phyloP scores from a whole-genome alignment of 108 stramenopile species.

The Epipyxis sp. region DNA sequence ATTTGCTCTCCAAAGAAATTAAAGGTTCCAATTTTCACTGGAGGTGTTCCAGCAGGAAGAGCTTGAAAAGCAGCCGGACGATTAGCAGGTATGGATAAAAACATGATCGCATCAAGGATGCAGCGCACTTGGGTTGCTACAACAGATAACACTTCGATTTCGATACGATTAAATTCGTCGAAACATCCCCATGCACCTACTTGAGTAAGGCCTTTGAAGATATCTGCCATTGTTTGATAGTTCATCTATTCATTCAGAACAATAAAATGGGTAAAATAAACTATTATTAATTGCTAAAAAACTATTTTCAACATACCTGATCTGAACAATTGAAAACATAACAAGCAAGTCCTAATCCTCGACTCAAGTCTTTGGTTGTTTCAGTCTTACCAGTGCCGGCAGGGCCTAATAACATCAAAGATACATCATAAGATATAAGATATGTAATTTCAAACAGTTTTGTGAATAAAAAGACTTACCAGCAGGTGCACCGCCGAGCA shows the following conservation, averaged over 20 bases:
- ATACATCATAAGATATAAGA: too few relatives aligned
- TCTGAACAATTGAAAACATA: slow-evolving; percentile 66
- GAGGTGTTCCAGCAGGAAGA: slow-evolving; percentile 59
- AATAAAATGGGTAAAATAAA: too few relatives aligned
- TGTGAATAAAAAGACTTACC: too few relatives aligned
- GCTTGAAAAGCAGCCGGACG: slow-evolving; percentile 45
- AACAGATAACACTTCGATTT: slow-evolving; percentile 53
- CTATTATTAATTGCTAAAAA: too few relatives aligned
- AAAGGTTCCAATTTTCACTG: slow-evolving; percentile 49
- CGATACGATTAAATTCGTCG: slow-evolving; percentile 55
- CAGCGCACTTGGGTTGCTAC: slow-evolving; percentile 61
- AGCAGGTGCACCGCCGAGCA: slow-evolving; percentile 39
- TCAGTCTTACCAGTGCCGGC: slow-evolving; percentile 58
- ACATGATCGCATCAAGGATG: slow-evolving; percentile 53
- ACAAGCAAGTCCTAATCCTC: slow-evolving; percentile 55
- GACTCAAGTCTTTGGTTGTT: slow-evolving; percentile 55
- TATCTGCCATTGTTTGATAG: slow-evolving; percentile 61
- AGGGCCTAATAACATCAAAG: too few relatives aligned
- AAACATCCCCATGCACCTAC: slow-evolving; percentile 55
- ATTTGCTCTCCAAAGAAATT: slow-evolving; percentile 47
- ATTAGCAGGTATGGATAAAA: slow-evolving; percentile 43
- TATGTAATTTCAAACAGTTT: too few relatives aligned
- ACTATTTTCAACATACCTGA: slow-evolving; percentile 31
- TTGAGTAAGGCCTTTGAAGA: slow-evolving; percentile 54
- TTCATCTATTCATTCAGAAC: slow-evolving; percentile 50